phyloP scores from a whole-genome alignment of 2,329 filamentous ascomycete genomes.

The Ceratocystis eucalypticola region DNA sequence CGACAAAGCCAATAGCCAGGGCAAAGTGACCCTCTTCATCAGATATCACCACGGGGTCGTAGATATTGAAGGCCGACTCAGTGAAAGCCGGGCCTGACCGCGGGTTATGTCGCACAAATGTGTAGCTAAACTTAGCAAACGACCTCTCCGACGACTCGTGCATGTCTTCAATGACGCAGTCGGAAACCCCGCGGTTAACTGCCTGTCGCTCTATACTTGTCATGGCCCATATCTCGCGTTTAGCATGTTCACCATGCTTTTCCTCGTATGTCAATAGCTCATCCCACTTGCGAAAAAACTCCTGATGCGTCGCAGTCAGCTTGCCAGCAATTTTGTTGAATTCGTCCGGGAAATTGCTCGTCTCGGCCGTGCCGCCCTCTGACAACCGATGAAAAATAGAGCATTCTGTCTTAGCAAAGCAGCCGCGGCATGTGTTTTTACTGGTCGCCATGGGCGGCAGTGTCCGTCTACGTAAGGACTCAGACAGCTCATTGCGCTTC shows the following conservation, averaged over 20 bases:
- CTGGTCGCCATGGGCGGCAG: slow-evolving; percentile 78
- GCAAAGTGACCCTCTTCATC: slow-evolving; percentile 93
- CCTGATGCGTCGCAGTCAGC: slow-evolving; percentile 57
- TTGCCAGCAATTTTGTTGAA: slow-evolving; percentile 72
- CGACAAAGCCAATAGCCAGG: slow-evolving; percentile 81
- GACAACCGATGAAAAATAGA: slow-evolving; percentile 88
- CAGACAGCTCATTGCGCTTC: slow-evolving; percentile 79
- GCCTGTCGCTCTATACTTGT: slow-evolving; percentile 76
- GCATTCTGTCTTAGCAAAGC: slow-evolving; percentile 81
- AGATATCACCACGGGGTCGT: slow-evolving; percentile 91
- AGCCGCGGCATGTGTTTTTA: slow-evolving; percentile 67
- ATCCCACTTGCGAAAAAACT: slow-evolving; percentile 94
- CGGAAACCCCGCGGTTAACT: slow-evolving; percentile 76
- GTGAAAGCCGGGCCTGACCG: slow-evolving; percentile 62
- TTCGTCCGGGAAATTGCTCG: slow-evolving; percentile 65
- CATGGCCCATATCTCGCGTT: slow-evolving; percentile 93
- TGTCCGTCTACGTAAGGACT: slow-evolving; percentile 68
- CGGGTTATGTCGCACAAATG: slow-evolving; percentile 57
- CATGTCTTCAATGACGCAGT: slow-evolving; percentile 51
- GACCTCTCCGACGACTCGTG: slow-evolving; percentile 54
- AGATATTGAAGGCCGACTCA: slow-evolving; percentile 74
- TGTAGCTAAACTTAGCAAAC: slow-evolving; percentile 86
- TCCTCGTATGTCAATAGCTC: slow-evolving; percentile 86
- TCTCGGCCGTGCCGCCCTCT: slow-evolving; percentile 69
- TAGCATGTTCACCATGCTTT: slow-evolving; percentile 71